Evolutionary conservation across 1,284 basidiomycete genomes (phyloP), one percentile per base, ranked within the genome.

Genomic region (Marasmius tenuissimus): DNA sequence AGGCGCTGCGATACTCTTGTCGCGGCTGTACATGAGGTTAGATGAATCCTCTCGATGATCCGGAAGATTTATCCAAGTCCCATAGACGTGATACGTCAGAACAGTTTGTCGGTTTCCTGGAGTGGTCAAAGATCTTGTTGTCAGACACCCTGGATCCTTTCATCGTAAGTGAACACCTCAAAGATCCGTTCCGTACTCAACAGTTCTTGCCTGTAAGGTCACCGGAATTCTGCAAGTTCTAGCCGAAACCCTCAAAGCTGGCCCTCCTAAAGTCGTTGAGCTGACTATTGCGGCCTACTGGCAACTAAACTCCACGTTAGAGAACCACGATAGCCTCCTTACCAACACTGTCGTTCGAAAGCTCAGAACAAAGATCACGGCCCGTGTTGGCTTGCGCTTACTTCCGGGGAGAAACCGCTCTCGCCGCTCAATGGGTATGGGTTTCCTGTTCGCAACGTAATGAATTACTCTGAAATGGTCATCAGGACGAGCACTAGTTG

Each of bases 21-120:
- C 93, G 4, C 82, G 86, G 47, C 76, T 94, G 11, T 96, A 93
- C 67, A 86, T 85, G 73, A 88, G 93, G 92, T 92, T 71, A 40
- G 78, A 57, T 33, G 35, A 38, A 56, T 63, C 16, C 35, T 22
- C 37, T 9, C 22, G 35, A 35, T 63, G 37, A 27, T 34, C 20
- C 51, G 57, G 68, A 18, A 48, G 39, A 45, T 50, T 33, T 42
- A 60, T 59, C 58, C 65, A 53, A 66, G 53, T 64, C 57, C 49
- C 61, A 48, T 67, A 93, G 91, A 71, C 86, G 86, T 69, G 92
- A 94, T 67, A 83, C 81, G 52, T 72, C 72, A 16, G 64, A 72
- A n/a, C 78, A 76, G 35, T 81, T 90, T 45, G 69, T 75, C 7
- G 66, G 67, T 0, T 92, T 92, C 69, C 68, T 92, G 22, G 66